phyloP scores from a whole-genome alignment of 108 stramenopile species.

The Cyclotella atomus region DNA sequence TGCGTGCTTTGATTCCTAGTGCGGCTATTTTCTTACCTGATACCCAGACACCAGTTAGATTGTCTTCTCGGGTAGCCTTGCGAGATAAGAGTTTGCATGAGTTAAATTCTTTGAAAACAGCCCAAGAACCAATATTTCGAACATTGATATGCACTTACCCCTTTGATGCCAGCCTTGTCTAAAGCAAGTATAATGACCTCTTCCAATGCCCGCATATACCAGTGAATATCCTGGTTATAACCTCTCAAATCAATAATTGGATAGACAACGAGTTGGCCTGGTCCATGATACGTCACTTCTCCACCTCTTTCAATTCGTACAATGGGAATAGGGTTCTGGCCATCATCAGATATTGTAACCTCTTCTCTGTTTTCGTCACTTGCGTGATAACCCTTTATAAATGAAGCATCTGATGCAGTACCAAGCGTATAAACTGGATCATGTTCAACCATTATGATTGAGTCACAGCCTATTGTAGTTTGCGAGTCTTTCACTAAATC shows the following conservation, averaged over 20 bases:
- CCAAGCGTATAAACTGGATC: slow-evolving; percentile 86
- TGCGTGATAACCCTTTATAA: slow-evolving; percentile 40
- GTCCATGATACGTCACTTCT: slow-evolving; percentile 98
- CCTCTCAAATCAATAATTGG: slow-evolving; percentile 91
- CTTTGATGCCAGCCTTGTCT: slow-evolving; percentile 48
- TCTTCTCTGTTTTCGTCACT: slow-evolving; percentile 10
- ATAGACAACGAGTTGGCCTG: slow-evolving; percentile 95
- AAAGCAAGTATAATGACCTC: slow-evolving; percentile 83
- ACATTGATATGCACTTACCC: slow-evolving; percentile 29
- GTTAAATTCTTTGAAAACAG: neutral
- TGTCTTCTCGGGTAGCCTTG: slow-evolving; percentile 61
- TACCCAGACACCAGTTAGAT: slow-evolving; percentile 94
- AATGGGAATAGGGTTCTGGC: slow-evolving; percentile 42
- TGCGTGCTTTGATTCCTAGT: slow-evolving; percentile 85
- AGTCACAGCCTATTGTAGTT: slow-evolving; percentile 51
- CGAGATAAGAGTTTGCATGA: neutral
- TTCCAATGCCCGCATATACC: slow-evolving; percentile 96
- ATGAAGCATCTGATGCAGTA: slow-evolving; percentile 78
- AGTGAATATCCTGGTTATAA: slow-evolving; percentile 95
- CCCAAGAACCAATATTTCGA: neutral
- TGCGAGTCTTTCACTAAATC: slow-evolving; percentile 14
- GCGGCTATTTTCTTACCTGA: slow-evolving; percentile 91
- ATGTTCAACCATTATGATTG: slow-evolving; percentile 77
- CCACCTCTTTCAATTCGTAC: slow-evolving; percentile 95
- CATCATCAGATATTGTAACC: neutral